Base-by-base conservation (phyloP, 2,329 filamentous ascomycete genomes). In the Madurella fahalii region DNA sequence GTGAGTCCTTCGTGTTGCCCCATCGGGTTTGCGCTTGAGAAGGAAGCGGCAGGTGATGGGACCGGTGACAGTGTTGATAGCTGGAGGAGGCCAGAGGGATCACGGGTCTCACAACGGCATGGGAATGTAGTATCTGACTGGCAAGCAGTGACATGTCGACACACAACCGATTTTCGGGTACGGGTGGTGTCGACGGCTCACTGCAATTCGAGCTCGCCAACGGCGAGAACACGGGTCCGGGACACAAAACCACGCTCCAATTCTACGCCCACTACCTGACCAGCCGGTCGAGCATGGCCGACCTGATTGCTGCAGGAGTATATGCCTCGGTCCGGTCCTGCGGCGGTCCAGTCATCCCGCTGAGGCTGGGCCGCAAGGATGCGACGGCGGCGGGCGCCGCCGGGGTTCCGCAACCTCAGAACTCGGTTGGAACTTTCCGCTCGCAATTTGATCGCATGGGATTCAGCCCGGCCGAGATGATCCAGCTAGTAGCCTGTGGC, bases 261-360 rank as follows among this genome's bases (percentile, higher is more conserved):
- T 81, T 78, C 61, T 80, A 79, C 69, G 72, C 72, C n/a, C 74
- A 76, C 20, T 84, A 75, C 63, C 69, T 81, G 54, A 80, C 77
- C 1, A 74, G 69, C 41, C 71, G 71, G 51, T 76, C 79, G 15
- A 76, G 77, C 49, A 70, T 85, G 56, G 71, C 82, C 4, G 83
- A 85, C 61, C 66, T 85, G 18, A 76, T 85, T 42, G 81, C 82
- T 18, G 64, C 82, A 40, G 81, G 79, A 7, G 77, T 83, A 2
- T 83, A 83, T 64, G 76, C 77, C 30, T 77, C 82, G 1, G 79
- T 83, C 12, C 74, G 82, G 39, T 76, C 79, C 9, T 85, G 83
- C 61, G 81, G 80, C 34, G 82, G 82, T 0, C 81, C 80, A 8
- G 65, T 72, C 15, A 69, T 86, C 7, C 76, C 80, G 5, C 67